Percentiles rank a stretch among this genome's conserved stretches.
Conservation (phyloP, 208 protist species). For the Wallacemonas sp. region DNA sequence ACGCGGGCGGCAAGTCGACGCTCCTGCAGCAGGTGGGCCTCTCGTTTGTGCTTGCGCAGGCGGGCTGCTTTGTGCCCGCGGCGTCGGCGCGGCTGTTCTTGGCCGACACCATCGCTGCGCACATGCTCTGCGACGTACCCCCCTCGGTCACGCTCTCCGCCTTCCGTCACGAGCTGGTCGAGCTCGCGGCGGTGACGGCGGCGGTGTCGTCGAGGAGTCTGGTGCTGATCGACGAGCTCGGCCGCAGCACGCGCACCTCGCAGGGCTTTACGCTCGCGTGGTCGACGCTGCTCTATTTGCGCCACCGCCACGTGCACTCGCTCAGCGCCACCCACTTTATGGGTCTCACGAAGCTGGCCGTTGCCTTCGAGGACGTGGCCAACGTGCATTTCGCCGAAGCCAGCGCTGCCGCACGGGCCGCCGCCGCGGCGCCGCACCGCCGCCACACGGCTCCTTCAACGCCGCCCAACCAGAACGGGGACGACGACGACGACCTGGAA, state of each 20-base stretch:
- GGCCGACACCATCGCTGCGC: constrained; percentile 70
- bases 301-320: constrained; percentile 30
- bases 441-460: too few species aligned
- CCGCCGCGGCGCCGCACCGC: too few species aligned
- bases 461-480: too few species aligned
- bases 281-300: constrained; percentile 86
- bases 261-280: constrained; percentile 96
- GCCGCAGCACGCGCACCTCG: constrained; percentile 94
- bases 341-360: constrained; percentile 23
- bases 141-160: constrained; percentile 62
- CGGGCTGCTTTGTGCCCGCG: constrained; percentile 92
- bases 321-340: constrained; percentile 62
- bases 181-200: constrained; percentile 76
- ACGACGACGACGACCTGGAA: too few species aligned
- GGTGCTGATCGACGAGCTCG: constrained; percentile 98
- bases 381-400: constrained; percentile 33
- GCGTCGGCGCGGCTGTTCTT: constrained; percentile 51
- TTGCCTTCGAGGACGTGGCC: constrained; percentile 20
- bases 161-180: constrained; percentile 70
- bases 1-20: constrained; percentile 95
- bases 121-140: constrained; percentile 83
- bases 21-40: constrained; percentile 91
- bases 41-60: constrained; percentile 89
- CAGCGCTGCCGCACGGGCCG: too few species aligned
- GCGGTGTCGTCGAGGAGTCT: constrained; percentile 90